A percentile compares a stretch with the other conserved stretches of the same genome.
These are phyloP conservation scores for Cornus florida DNA, from an alignment of 148 eudicot species.

Conservation along the genomic window DNA sequence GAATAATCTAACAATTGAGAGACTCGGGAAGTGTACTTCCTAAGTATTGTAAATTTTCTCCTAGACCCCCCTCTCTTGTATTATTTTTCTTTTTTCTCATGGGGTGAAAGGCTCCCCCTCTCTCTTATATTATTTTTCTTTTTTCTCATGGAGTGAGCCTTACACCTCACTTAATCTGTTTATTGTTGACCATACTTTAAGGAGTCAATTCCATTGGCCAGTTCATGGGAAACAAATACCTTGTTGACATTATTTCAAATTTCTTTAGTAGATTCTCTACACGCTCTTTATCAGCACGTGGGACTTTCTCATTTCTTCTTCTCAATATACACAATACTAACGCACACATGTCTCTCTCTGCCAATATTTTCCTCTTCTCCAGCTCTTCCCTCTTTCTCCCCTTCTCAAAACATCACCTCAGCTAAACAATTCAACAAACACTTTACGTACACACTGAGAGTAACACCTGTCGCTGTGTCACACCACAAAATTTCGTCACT, in stretches of 20 bases:
- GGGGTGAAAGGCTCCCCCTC: too few relatives aligned
- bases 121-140: too few relatives aligned
- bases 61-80: too few relatives aligned
- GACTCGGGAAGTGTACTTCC: too few relatives aligned
- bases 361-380: background rate
- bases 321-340: background rate
- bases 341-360: background rate
- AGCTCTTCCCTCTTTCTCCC: background rate
- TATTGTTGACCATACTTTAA: background rate
- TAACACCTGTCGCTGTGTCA: background rate
- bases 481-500: background rate
- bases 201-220: background rate
- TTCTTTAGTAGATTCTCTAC: background rate
- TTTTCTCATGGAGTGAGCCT: too few relatives aligned
- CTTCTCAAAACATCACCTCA: conserved; percentile 7
- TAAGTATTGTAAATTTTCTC: too few relatives aligned
- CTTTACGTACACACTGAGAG: background rate
- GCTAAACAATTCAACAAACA: conserved; percentile 17
- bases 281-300: background rate
- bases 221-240: background rate
- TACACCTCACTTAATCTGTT: background rate
- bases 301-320: background rate
- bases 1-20: too few relatives aligned
- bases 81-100: too few relatives aligned
- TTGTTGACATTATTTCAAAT: background rate